Evolutionary conservation across 2,329 filamentous ascomycete genomes (phyloP), one percentile per base, ranked within the genome.

Genomic region (Sporothrix schenckii): DNA sequence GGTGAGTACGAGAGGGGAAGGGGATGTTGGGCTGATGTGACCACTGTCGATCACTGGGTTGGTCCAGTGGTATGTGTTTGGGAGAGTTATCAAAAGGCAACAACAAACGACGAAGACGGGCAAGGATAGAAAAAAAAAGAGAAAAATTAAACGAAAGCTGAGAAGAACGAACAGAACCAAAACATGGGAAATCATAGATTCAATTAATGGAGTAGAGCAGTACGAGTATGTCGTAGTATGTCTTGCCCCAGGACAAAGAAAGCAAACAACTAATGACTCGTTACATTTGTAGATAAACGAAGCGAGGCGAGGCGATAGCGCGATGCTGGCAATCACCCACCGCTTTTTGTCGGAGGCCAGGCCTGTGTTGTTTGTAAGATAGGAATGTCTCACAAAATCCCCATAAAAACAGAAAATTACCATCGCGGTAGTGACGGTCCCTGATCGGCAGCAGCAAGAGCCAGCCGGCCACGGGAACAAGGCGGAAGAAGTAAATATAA

Each of bases 11-110:
- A 34, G 6, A 34, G 34, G 34, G 34, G 34, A 34, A 7, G 34
- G 41, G 11, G 10, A 13, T 44, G 11, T 44, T 44, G 41, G 41
- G 41, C 41, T 44, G 41, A 16, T 44, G 24, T 13, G 41, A 13
- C 41, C 30, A 44, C 21, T 61, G 61, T 65, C 61, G 61, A 65
- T 65, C 61, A n/a, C 44, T 50, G 16, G 19, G 13, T 65, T 50
- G 7, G 39, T 63, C 58, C 58, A 39, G 14, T 11, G 54, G 10
- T 4, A 39, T 6, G 14, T 16, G 49, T 66, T 52, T 66, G 44
- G 16, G 21, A 24, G 24, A 34, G 19, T 13, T 4, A 21, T 39
- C 24, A 6, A 50, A 44, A 27, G 56, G 19, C 53, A 61, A 21
- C 44, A 27, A 30, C 11, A 39, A 30, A 41, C 10, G 21, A 21